phyloP scores from a whole-genome alignment of 768 basidiomycete genomes.

The Russula sp. region DNA sequence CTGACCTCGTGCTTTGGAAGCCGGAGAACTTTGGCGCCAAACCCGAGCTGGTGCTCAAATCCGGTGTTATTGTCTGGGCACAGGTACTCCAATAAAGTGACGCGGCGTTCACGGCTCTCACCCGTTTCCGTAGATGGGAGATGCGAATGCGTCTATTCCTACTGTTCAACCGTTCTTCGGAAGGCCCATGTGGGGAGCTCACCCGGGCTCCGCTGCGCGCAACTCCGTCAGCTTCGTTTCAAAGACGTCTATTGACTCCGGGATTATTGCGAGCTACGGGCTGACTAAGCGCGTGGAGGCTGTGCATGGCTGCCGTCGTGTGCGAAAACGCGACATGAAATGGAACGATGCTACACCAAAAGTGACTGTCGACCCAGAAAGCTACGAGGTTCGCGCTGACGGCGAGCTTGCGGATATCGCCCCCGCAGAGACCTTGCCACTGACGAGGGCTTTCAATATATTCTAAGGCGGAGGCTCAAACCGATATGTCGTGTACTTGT shows the following conservation, averaged over 20 bases:
- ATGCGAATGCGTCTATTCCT: slow-evolving; percentile 94
- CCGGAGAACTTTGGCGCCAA: slow-evolving; percentile 89
- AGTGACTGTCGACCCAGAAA: slow-evolving; percentile 90
- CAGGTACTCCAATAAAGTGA: slow-evolving; percentile 41
- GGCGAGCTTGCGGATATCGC: slow-evolving; percentile 68
- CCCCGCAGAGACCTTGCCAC: slow-evolving; percentile 61
- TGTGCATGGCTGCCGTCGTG: slow-evolving; percentile 64
- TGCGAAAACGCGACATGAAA: slow-evolving; percentile 90
- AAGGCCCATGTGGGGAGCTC: slow-evolving; percentile 90
- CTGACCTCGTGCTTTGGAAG: slow-evolving; percentile 94
- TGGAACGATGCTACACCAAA: slow-evolving; percentile 77
- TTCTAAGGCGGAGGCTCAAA: slow-evolving; percentile 41
- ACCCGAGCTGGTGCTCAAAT: slow-evolving; percentile 93
- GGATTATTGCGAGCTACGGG: slow-evolving; percentile 55
- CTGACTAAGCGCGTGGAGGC: slow-evolving; percentile 67
- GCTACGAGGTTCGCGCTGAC: slow-evolving; percentile 79
- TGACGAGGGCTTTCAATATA: slow-evolving; percentile 70
- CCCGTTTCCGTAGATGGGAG: slow-evolving; percentile 66
- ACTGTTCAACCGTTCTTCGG: slow-evolving; percentile 85
- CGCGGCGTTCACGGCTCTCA: slow-evolving; percentile 2
- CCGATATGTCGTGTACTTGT: neutral
- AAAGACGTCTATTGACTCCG: slow-evolving; percentile 51
- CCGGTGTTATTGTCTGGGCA: slow-evolving; percentile 87
- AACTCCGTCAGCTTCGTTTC: slow-evolving; percentile 89
- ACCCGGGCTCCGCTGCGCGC: slow-evolving; percentile 68